Evolutionary conservation across 139 green algal species (phyloP).

Genomic region (Yamagishiella unicocca): DNA sequence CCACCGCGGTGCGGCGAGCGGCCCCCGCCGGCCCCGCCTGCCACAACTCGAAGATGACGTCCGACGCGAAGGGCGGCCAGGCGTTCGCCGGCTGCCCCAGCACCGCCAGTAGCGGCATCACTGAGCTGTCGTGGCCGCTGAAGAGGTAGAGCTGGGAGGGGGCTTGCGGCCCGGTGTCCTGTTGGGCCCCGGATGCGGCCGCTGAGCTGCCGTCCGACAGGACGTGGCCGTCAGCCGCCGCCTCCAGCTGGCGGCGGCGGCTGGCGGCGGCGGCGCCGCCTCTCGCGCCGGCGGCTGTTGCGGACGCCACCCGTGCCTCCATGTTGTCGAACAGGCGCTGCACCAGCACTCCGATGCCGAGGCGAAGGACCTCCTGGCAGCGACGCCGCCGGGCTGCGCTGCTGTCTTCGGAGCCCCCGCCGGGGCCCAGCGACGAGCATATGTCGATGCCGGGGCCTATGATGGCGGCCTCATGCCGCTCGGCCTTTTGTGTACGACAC

Average conservation of each 20-base stretch:
- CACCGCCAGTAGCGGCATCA: conserved; percentile 72
- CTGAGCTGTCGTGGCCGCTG: conserved; percentile 71
- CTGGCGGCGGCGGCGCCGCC: neutral
- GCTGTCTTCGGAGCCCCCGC: neutral
- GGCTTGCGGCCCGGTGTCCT: neutral
- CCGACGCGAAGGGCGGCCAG: conserved; percentile 71
- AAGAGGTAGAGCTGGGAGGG: conserved; percentile 64
- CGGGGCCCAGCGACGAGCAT: conserved; percentile 10
- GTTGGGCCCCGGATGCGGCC: neutral
- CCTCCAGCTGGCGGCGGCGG: neutral
- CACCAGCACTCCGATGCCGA: conserved; percentile 70
- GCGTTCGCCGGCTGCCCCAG: conserved; percentile 13
- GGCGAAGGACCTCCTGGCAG: conserved; percentile 58
- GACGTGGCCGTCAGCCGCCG: neutral
- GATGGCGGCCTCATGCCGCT: conserved; percentile 34
- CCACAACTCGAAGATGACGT: conserved; percentile 78
- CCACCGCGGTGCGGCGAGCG: neutral
- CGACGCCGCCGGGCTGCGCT: conserved; percentile 2
- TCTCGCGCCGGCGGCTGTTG: too few species aligned
- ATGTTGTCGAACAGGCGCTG: conserved; percentile 61
- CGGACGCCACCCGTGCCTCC: conserved; percentile 15
- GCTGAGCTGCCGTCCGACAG: too few species aligned
- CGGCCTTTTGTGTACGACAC: too few species aligned
- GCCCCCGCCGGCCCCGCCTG: neutral
- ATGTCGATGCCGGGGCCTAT: conserved; percentile 13